Conservation (phyloP, 2,329 filamentous ascomycete genomes). For the Exophiala sideris region DNA sequence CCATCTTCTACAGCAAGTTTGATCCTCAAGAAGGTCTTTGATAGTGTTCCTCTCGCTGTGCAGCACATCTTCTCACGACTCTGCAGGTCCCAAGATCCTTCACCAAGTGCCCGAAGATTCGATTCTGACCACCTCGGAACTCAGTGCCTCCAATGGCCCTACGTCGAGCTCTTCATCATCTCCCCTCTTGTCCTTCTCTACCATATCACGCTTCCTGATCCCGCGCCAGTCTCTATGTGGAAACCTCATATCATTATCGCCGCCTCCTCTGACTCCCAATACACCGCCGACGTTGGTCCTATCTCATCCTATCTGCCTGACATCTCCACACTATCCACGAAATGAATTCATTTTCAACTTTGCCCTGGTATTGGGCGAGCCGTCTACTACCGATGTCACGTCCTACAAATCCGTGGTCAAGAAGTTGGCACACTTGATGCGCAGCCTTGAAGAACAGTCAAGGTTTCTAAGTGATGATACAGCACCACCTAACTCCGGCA, state of each 20-base stretch:
- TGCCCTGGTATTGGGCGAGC: conserved; percentile 70
- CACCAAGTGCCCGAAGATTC: conserved; percentile 63
- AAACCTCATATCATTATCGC: conserved; percentile 60
- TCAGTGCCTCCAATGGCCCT: conserved; percentile 33
- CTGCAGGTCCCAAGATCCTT: conserved; percentile 58
- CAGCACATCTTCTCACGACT: conserved; percentile 1
- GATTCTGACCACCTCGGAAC: conserved; percentile 48
- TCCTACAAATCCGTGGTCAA: conserved; percentile 82
- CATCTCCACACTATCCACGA: conserved; percentile 75
- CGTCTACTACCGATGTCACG: conserved; percentile 56
- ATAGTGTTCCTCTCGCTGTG: background rate
- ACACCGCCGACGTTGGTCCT: conserved; percentile 70
- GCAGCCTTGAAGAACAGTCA: conserved; percentile 86
- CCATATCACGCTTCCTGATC: conserved; percentile 88
- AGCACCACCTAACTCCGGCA: conserved; percentile 45
- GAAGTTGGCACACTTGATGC: conserved; percentile 79
- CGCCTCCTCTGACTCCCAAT: conserved; percentile 41
- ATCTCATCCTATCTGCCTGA: conserved; percentile 84
- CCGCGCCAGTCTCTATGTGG: conserved; percentile 94
- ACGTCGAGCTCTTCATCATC: conserved; percentile 22
- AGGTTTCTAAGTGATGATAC: conserved; percentile 62
- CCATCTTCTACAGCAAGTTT: conserved; percentile 66
- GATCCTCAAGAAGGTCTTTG: conserved; percentile 54
- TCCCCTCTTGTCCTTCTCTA: conserved; percentile 79
- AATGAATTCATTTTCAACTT: conserved; percentile 99